Percentiles rank a stretch among this genome's conserved stretches.
These are phyloP conservation scores for Cordyceps cicadae DNA, from an alignment of 2,329 filamentous ascomycete species.

Conservation along the genomic window DNA sequence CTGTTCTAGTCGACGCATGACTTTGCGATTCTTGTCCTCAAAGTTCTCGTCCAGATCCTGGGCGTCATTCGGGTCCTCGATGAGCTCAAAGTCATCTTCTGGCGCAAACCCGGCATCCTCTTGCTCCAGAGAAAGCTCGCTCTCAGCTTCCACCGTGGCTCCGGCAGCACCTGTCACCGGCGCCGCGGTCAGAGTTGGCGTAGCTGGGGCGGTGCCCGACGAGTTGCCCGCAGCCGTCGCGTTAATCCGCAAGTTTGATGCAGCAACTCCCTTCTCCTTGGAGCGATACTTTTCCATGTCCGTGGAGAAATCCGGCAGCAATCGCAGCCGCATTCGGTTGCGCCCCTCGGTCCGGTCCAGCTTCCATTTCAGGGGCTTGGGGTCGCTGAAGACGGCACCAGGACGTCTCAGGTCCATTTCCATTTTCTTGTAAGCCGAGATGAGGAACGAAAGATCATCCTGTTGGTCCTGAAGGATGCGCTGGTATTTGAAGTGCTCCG, in stretches of 20 bases:
- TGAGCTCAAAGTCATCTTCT: slow-evolving; percentile 92
- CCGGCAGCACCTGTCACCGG: neutral
- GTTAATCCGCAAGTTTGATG: slow-evolving; percentile 29
- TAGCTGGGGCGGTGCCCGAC: neutral
- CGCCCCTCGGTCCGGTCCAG: slow-evolving; percentile 92
- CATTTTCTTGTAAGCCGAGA: slow-evolving; percentile 68
- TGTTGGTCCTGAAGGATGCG: slow-evolving; percentile 85
- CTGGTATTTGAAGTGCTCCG: slow-evolving; percentile 88
- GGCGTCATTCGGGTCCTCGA: slow-evolving; percentile 83
- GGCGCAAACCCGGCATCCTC: slow-evolving; percentile 32
- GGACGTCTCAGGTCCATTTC: slow-evolving; percentile 70
- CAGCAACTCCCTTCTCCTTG: slow-evolving; percentile 58
- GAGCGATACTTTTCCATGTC: slow-evolving; percentile 72
- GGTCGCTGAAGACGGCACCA: slow-evolving; percentile 69
- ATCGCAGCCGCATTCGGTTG: slow-evolving; percentile 85
- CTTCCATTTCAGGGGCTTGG: slow-evolving; percentile 67
- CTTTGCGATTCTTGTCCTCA: slow-evolving; percentile 96
- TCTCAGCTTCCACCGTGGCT: neutral
- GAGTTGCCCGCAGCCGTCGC: slow-evolving; percentile 18
- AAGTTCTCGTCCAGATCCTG: slow-evolving; percentile 68
- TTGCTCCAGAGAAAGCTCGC: slow-evolving; percentile 12
- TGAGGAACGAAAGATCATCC: slow-evolving; percentile 74
- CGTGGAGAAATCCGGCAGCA: slow-evolving; percentile 67
- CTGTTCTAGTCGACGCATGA: slow-evolving; percentile 85
- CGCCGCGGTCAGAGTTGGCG: slow-evolving; percentile 1